Conservation (phyloP, 192 early-diverging fungal genomes). For the Gonapodya prolifera region DNA sequence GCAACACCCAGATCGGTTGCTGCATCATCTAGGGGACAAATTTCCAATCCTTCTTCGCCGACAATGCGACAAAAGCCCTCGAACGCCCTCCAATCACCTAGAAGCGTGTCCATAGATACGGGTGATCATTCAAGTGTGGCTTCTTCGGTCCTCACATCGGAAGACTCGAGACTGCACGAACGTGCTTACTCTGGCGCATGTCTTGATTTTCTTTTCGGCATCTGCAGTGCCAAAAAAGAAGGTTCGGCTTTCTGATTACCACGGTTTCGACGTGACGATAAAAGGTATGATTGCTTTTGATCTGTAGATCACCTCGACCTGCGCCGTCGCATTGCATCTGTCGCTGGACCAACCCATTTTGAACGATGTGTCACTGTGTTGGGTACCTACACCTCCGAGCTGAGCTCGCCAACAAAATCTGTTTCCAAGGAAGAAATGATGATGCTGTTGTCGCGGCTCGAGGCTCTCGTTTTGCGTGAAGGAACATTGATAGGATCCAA, state of each 20-base stretch:
- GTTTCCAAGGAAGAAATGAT: neutral
- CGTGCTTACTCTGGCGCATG: neutral
- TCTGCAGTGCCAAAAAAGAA: neutral
- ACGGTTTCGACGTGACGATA: neutral
- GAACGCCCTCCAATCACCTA: neutral
- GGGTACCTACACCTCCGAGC: neutral
- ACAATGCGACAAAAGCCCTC: neutral
- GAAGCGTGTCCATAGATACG: neutral
- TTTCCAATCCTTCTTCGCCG: neutral
- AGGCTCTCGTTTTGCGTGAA: neutral
- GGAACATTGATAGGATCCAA: neutral
- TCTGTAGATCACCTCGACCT: neutral
- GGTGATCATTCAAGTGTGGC: neutral
- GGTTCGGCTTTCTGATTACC: neutral
- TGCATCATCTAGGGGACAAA: neutral
- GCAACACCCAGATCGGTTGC: neutral
- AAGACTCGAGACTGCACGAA: neutral
- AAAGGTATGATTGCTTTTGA: too few relatives aligned
- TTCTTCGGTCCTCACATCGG: neutral
- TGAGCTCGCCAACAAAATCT: neutral
- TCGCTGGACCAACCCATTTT: neutral
- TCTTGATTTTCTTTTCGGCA: neutral
- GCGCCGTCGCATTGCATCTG: neutral
- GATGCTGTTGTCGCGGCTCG: neutral
- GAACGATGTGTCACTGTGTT: neutral